phyloP scores from a whole-genome alignment of 2,329 filamentous ascomycete genomes.

The Zopfia rhizophila region DNA sequence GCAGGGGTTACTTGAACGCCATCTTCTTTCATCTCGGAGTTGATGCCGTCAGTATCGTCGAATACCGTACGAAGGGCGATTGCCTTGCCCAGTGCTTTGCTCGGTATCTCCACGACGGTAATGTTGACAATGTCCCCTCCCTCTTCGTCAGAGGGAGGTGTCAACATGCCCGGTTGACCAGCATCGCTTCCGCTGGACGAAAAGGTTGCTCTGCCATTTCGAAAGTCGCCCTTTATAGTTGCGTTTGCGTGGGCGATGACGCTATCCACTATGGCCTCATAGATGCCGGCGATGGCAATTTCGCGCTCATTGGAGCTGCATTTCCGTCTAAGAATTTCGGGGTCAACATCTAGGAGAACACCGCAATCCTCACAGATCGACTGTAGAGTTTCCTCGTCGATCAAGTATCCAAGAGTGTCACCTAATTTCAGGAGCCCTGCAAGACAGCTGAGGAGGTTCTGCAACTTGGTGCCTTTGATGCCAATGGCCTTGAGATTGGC shows the following conservation, averaged over 20 bases:
- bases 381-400: constrained; percentile 86
- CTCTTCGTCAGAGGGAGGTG: constrained; percentile 77
- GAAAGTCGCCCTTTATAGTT: constrained; percentile 81
- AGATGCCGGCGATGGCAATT: constrained; percentile 84
- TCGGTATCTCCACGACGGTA: constrained; percentile 86
- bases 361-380: constrained; percentile 91
- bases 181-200: constrained; percentile 71
- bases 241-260: constrained; percentile 89
- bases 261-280: constrained; percentile 95
- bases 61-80: constrained; percentile 91
- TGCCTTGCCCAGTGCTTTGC: constrained; percentile 83
- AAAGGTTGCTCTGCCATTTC: constrained; percentile 71
- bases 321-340: constrained; percentile 80
- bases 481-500: constrained; percentile 88
- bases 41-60: constrained; percentile 92
- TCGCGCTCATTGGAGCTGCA: constrained; percentile 86
- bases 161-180: constrained; percentile 65
- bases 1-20: constrained; percentile 79
- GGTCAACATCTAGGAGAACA: constrained; percentile 85
- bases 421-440: constrained; percentile 91
- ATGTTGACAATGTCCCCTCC: constrained; percentile 86
- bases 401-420: constrained; percentile 83
- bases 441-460: constrained; percentile 85
- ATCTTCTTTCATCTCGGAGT: constrained; percentile 96
- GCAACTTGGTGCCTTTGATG: constrained; percentile 85